Evolutionary conservation across 208 protist genomes (phyloP), one percentile per base, ranked within the genome.

Genomic region (Wallacemonas rigidus): DNA sequence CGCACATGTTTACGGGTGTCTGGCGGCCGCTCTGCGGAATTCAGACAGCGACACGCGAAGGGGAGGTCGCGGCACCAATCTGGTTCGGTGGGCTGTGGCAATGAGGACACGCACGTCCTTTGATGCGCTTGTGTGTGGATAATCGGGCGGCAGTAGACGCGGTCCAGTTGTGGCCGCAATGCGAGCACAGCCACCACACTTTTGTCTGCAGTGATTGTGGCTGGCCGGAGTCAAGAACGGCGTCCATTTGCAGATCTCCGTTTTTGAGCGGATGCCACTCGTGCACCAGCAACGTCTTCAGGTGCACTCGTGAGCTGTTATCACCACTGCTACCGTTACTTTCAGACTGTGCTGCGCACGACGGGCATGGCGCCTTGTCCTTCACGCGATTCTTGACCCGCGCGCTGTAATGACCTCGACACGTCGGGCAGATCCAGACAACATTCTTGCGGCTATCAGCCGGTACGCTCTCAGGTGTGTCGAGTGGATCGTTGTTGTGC

Each of bases 241-340:
- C 75, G 17, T 88, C 86, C 8, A 90, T 67, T 2, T 76, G 77
- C n/a, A 95, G 75, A 62, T 95, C 87, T 11, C 90, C 90, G 69
- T 95, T 95, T 69, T 91, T 91, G 12, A 93, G 69, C 5, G 90
- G 88, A 64, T 95, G 90, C 86, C 86, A 93, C 74, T 95, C 91
- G 65, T 89, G 87, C 65, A 80, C 73, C 64, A 92, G 61, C 60
- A 65, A 14, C 9, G 60, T 12, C 38, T 51, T 6, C 36, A 6
- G 8, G 11, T 15, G 11, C 43, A 4, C 12, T 41, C n/a, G 11
- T 26, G 69, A 73, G 63, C 71, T 76, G 39, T 83, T 80, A 56
- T 82, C 75, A 12, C 82, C 69, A 11, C 58, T 72, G 36, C 81
- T 74, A 15, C 69, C 80, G n/a, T 74, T 77, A 3, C 39, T 58